Conservation (phyloP, 371 early-diverging fungal genomes). For the Coemansia sp. region DNA sequence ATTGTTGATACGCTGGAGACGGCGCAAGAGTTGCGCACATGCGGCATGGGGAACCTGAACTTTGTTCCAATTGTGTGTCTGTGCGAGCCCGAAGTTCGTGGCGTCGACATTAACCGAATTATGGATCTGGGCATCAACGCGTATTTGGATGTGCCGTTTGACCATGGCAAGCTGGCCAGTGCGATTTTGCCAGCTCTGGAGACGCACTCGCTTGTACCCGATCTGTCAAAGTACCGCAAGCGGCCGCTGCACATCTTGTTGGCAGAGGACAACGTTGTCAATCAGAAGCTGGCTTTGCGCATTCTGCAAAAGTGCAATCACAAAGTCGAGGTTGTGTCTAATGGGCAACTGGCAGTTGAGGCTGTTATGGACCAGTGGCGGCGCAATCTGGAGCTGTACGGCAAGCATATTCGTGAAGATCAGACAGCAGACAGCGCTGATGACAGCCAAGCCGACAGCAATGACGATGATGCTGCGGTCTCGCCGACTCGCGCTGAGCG, state of each 20-base stretch:
- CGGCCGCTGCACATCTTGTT: constrained; percentile 67
- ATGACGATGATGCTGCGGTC: neutral
- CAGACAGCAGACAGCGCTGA: constrained; percentile 6
- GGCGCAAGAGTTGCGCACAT: constrained; percentile 32
- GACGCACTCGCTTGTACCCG: constrained; percentile 61
- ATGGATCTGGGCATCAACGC: constrained; percentile 67
- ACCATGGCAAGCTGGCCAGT: constrained; percentile 62
- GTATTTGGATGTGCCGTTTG: constrained; percentile 62
- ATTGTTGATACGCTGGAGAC: constrained; percentile 35
- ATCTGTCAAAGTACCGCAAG: constrained; percentile 53
- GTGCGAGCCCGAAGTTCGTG: constrained; percentile 16
- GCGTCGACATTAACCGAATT: constrained; percentile 58
- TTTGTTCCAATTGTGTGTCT: constrained; percentile 64
- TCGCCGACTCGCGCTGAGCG: neutral
- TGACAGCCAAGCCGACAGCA: constrained; percentile 3
- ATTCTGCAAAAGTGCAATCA: constrained; percentile 72
- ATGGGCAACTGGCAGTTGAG: constrained; percentile 76
- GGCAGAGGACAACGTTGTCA: constrained; percentile 82
- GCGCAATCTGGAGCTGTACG: constrained; percentile 33
- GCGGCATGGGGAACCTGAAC: constrained; percentile 50
- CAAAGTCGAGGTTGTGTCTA: constrained; percentile 67
- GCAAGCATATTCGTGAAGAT: constrained; percentile 15
- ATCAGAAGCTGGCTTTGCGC: constrained; percentile 74
- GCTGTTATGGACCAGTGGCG: constrained; percentile 57
- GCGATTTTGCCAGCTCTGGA: constrained; percentile 70